Base-by-base conservation (phyloP, 768 basidiomycete genomes). In the Mycena crocata region DNA sequence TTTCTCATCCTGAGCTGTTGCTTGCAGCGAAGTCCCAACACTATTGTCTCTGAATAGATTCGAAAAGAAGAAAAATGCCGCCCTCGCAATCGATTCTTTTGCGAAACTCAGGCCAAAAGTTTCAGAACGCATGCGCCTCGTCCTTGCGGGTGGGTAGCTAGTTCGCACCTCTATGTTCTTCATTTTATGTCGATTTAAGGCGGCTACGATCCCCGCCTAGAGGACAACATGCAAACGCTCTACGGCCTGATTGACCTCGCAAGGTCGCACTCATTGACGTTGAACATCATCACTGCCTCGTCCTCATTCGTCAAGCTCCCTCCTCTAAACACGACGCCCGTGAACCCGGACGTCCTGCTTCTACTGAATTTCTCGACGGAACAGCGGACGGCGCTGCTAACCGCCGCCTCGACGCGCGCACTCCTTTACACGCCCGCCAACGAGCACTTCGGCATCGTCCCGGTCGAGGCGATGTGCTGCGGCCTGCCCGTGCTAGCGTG, bases 381-480 rank as follows among this genome's bases (percentile, higher is more conserved):
- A 0, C 97, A 99, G 75, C 92, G 96, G 32, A 89, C 93, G 1
- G 90, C 90, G 9, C 86, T 99, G 1, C 88, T 99, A 39, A 86
- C 80, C 15, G 85, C 88, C 6, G 76, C 87, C 0, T 86, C 85
- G 6, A 93, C 94, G 0, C 78, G 88, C 19, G 93, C 88, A 0
- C 83, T 99, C 0, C 84, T 99, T 9, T 99, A 99, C 76, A 99
- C 97, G 0, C 98, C 97, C 0, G 82, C 87, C 10, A 97, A 97
- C 77, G 97, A 99, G 73, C 97, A 99, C 76, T 98, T 99, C 76
- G 98, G 97, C 2, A 98, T 99, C 70, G 96, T 92, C 0, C 97
- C 98, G 2, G 87, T 98, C 4, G 97, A 99, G 77, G 96, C 89
- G 0, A 98, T 98, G 95, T 86, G 89, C 10, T 96, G 93, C 50